Conservation (phyloP, 2,329 filamentous ascomycete genomes). For the Botrytis deweyae region DNA sequence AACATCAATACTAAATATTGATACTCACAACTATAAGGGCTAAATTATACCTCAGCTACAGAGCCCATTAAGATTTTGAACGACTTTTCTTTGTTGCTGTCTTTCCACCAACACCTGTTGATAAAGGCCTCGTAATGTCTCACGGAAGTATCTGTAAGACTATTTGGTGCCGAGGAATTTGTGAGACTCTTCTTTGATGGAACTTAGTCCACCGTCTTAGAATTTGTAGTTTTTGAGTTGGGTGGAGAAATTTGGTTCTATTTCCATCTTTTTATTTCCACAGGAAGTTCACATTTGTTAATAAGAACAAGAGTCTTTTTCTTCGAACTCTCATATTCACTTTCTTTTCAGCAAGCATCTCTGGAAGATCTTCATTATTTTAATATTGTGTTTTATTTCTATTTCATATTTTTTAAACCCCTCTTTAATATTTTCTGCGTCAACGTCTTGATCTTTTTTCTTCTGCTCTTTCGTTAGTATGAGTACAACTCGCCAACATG, state of each 20-base stretch:
- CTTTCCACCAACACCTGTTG: background rate
- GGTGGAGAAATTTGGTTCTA: background rate
- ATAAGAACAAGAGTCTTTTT: background rate
- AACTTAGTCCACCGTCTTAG: background rate
- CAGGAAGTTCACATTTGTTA: background rate
- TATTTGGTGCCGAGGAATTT: background rate
- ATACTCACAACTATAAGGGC: background rate
- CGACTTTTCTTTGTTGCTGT: background rate
- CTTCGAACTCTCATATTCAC: background rate
- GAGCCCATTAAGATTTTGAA: background rate
- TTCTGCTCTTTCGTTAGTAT: background rate
- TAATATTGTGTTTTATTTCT: background rate
- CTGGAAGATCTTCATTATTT: background rate
- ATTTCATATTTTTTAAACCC: background rate
- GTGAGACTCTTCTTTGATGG: background rate
- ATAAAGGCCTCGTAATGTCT: background rate
- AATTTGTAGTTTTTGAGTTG: background rate
- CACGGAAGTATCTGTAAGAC: background rate
- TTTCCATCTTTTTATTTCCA: background rate
- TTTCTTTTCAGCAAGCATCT: background rate
- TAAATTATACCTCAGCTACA: background rate
- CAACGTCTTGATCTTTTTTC: background rate
- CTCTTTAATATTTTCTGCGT: background rate
- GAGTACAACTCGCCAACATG: background rate
- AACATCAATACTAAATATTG: background rate